Conservation (phyloP, 805 yeast genomes). For the Wickerhamomyces chambardii region DNA sequence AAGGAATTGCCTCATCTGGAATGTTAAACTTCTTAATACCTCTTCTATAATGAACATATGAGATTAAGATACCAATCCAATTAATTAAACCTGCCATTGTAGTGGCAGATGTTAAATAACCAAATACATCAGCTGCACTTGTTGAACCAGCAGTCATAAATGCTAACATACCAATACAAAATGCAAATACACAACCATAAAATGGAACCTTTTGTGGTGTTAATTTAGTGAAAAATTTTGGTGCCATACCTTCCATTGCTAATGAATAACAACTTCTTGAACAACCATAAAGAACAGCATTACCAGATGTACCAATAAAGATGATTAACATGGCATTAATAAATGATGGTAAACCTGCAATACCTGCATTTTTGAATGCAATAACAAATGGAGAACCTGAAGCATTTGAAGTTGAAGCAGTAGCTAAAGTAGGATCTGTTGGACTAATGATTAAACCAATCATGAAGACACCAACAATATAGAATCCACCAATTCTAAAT, state of each 20-base stretch:
- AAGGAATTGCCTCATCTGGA: conserved; percentile 37
- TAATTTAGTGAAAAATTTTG: conserved; percentile 54
- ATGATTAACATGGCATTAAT: conserved; percentile 71
- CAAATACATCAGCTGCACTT: conserved; percentile 47
- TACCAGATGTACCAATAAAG: conserved; percentile 75
- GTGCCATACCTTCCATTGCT: conserved; percentile 69
- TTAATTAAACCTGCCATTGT: conserved; percentile 69
- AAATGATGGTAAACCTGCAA: conserved; percentile 60
- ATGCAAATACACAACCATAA: conserved; percentile 29
- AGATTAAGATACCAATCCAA: conserved; percentile 63
- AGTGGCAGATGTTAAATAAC: conserved; percentile 66
- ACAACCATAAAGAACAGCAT: conserved; percentile 70
- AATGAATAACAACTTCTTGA: conserved; percentile 69
- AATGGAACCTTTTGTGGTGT: conserved; percentile 66
- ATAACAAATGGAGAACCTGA: conserved; percentile 81
- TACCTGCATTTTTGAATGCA: conserved; percentile 62
- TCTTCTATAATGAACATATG: conserved; percentile 55
- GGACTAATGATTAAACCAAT: conserved; percentile 64
- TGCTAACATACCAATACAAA: conserved; percentile 52
- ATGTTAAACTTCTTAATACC: conserved; percentile 65
- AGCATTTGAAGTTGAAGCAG: conserved; percentile 45
- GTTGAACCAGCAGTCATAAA: conserved; percentile 61
- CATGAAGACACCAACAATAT: conserved; percentile 49
- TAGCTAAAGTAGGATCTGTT: conserved; percentile 35
- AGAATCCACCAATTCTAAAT: conserved; percentile 59